phyloP scores from a whole-genome alignment of 257 asterid genomes.

The Asclepias syriaca region DNA sequence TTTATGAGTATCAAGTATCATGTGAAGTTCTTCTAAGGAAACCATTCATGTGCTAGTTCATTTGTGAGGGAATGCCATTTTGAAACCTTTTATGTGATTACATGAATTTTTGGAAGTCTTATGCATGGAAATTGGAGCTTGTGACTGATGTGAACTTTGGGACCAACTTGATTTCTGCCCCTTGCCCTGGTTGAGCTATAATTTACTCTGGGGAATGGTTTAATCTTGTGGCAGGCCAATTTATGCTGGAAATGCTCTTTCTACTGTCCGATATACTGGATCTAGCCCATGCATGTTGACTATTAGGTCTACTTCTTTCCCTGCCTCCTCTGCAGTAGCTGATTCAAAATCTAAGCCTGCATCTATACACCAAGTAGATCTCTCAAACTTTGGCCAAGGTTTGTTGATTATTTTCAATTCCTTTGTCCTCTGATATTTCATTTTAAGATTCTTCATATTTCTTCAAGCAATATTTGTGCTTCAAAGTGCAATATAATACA shows the following conservation, averaged over 20 bases:
- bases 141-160: background rate
- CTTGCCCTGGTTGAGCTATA: background rate
- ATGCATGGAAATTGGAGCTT: background rate
- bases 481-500: background rate
- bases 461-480: background rate
- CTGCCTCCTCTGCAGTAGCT: constrained; percentile 29
- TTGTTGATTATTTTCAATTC: constrained; percentile 21
- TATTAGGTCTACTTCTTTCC: constrained; percentile 83
- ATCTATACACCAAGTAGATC: constrained; percentile 67
- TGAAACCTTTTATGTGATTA: background rate
- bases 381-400: constrained; percentile 73
- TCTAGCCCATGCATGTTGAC: constrained; percentile 89
- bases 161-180: background rate
- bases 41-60: background rate
- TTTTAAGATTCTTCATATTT: background rate
- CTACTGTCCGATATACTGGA: constrained; percentile 79
- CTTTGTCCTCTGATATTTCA: background rate
- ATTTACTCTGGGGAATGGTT: constrained; percentile 8
- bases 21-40: background rate
- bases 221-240: constrained; percentile 64
- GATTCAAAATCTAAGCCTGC: constrained; percentile 46
- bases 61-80: background rate
- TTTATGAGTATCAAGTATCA: background rate
- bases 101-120: background rate
- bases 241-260: constrained; percentile 97